These are phyloP conservation scores for Pleurotus tuoliensis DNA, from an alignment of 768 basidiomycete genomes.

Conservation along the genomic window DNA sequence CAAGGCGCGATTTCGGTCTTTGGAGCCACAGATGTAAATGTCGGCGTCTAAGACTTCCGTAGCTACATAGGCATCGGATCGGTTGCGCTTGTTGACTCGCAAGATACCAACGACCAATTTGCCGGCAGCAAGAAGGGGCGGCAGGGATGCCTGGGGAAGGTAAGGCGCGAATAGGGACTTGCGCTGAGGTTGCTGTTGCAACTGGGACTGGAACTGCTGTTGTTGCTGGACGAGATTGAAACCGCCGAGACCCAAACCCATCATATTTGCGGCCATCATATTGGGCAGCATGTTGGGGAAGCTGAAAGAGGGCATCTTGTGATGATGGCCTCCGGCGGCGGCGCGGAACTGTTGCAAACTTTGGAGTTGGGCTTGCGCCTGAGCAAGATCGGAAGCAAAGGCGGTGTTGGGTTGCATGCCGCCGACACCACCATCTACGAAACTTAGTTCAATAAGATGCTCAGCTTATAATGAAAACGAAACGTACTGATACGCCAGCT, in stretches of 20 bases:
- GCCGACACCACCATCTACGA: conserved; percentile 71
- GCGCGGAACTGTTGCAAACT: conserved; percentile 97
- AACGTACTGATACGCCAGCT: conserved; percentile 88
- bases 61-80: conserved; percentile 97
- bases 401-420: conserved; percentile 57
- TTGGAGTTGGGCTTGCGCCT: conserved; percentile 94
- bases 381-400: conserved; percentile 83
- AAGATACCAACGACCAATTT: conserved; percentile 97
- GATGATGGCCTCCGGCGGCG: conserved; percentile 89
- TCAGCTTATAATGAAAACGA: neutral
- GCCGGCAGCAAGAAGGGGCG: conserved; percentile 92
- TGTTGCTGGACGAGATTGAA: conserved; percentile 88
- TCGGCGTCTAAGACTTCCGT: conserved; percentile 98
- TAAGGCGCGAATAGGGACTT: conserved; percentile 99
- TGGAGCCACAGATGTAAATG: conserved; percentile 98
- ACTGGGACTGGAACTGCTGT: conserved; percentile 91
- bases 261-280: conserved; percentile 96
- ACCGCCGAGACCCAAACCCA: conserved; percentile 81
- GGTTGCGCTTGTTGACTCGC: conserved; percentile 96
- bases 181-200: conserved; percentile 95
- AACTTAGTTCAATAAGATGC: neutral
- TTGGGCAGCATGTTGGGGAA: conserved; percentile 98
- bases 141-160: conserved; percentile 94
- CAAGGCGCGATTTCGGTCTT: conserved; percentile 96
- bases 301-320: conserved; percentile 96